Conservation (phyloP, 345 rosid species). For the Salix arbutifolia region DNA sequence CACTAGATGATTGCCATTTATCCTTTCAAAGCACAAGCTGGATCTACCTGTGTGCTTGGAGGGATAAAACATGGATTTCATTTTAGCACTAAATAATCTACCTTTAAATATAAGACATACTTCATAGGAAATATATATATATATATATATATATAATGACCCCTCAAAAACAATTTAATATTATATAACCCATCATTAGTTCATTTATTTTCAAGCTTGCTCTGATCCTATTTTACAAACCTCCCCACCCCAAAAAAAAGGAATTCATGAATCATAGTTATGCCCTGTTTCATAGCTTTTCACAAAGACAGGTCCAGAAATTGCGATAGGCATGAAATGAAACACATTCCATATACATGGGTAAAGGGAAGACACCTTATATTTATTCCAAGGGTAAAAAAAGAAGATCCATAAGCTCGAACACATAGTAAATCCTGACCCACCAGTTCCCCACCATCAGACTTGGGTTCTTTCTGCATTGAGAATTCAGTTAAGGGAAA, state of each 20-base stretch:
- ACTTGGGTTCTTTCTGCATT: slow-evolving; percentile 51
- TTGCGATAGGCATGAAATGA: neutral
- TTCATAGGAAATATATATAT: too few relatives aligned
- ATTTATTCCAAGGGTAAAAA: slow-evolving; percentile 82
- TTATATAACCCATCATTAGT: neutral
- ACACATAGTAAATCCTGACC: slow-evolving; percentile 73
- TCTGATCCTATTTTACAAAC: neutral
- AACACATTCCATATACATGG: neutral
- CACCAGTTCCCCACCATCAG: slow-evolving; percentile 36
- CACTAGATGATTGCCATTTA: neutral
- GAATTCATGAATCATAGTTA: neutral
- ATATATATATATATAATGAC: too few relatives aligned
- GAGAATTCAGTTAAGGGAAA: slow-evolving; percentile 13
- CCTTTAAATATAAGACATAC: too few relatives aligned
- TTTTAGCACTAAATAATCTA: neutral
- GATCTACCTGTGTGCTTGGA: too few relatives aligned
- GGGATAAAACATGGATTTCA: neutral
- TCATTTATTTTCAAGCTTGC: neutral
- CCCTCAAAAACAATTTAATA: too few relatives aligned
- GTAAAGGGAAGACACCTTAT: slow-evolving; percentile 44
- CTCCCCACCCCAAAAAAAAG: too few relatives aligned
- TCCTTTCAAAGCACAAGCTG: neutral
- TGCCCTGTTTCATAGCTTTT: neutral
- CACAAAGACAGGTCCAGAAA: neutral
- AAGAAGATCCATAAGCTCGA: slow-evolving; percentile 89